These are phyloP conservation scores for Plantago rigida DNA, from an alignment of 305 asterid species.

Conservation along the genomic window DNA sequence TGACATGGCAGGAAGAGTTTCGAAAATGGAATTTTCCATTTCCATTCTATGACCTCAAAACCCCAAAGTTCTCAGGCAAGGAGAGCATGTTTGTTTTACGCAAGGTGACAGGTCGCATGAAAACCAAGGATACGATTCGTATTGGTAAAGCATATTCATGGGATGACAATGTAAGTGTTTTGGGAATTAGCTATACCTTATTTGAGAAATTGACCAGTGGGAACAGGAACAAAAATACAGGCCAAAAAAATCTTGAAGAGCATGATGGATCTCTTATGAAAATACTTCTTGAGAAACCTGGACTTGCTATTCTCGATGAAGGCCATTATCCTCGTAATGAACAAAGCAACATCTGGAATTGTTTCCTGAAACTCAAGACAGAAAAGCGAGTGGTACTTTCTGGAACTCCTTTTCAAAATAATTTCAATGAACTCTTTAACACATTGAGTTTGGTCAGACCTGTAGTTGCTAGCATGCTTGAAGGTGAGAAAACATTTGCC, in stretches of 20 bases:
- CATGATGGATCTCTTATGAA: neutral
- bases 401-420: conserved; percentile 39
- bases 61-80: conserved; percentile 12
- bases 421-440: conserved; percentile 35
- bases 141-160: conserved; percentile 30
- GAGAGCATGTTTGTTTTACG: conserved; percentile 17
- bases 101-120: neutral
- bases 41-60: conserved; percentile 36
- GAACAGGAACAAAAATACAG: neutral
- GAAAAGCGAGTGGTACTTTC: conserved; percentile 31
- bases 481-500: conserved; percentile 9
- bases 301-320: conserved; percentile 36
- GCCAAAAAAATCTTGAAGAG: neutral
- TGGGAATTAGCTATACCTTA: conserved; percentile 29
- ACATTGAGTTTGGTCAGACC: conserved; percentile 36
- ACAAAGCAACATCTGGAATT: conserved; percentile 25
- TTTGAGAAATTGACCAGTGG: conserved; percentile 23
- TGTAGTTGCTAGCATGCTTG: conserved; percentile 22
- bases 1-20: conserved; percentile 41
- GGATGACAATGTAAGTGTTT: conserved; percentile 23
- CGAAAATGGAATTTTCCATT: conserved; percentile 31
- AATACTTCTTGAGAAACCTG: conserved; percentile 28
- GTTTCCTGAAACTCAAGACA: conserved; percentile 26
- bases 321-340: conserved; percentile 38
- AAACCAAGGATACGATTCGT: conserved; percentile 14